Evolutionary conservation across 169 alveolate genomes (phyloP).

Genomic region (Eimeria falciformis): DNA sequence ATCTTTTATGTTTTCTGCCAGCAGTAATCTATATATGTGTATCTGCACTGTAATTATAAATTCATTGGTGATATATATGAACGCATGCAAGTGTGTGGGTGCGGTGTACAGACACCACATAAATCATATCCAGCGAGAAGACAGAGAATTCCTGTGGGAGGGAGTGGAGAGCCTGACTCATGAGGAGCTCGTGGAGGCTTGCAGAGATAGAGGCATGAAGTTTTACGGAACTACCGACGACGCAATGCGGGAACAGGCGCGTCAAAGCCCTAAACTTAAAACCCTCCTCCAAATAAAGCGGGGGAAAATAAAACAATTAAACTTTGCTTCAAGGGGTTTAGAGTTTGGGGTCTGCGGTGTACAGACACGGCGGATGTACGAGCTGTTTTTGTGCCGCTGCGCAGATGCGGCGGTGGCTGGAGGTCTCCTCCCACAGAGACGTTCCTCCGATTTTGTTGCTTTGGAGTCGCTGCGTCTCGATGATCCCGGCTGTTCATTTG

Average conservation of each 20-base stretch:
- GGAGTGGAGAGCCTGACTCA: constrained; percentile 89
- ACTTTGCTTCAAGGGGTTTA: no score
- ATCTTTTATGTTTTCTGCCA: no score
- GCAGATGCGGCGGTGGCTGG: constrained; percentile 88
- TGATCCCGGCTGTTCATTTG: constrained; percentile 82
- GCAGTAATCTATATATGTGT: no score
- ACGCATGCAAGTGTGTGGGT: no score
- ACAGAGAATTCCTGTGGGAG: constrained; percentile 90
- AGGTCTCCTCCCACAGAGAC: constrained; percentile 88
- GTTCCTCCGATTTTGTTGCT: constrained; percentile 88
- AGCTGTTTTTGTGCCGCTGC: constrained; percentile 26
- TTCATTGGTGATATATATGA: no score
- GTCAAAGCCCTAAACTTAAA: neutral
- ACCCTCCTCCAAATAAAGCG: no score
- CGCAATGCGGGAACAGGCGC: constrained; percentile 81
- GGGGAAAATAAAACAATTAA: no score
- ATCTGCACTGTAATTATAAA: no score
- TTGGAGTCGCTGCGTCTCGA: constrained; percentile 91
- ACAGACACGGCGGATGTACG: no score
- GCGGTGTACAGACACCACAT: constrained; percentile 85
- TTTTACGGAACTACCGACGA: constrained; percentile 88
- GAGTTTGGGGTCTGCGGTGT: neutral
- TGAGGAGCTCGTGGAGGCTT: constrained; percentile 89
- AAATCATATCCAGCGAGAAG: constrained; percentile 88
- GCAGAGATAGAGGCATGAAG: constrained; percentile 88